Evolutionary conservation across 2,329 filamentous ascomycete genomes (phyloP), one percentile per base, ranked within the genome.

Genomic region (Alternaria atra): DNA sequence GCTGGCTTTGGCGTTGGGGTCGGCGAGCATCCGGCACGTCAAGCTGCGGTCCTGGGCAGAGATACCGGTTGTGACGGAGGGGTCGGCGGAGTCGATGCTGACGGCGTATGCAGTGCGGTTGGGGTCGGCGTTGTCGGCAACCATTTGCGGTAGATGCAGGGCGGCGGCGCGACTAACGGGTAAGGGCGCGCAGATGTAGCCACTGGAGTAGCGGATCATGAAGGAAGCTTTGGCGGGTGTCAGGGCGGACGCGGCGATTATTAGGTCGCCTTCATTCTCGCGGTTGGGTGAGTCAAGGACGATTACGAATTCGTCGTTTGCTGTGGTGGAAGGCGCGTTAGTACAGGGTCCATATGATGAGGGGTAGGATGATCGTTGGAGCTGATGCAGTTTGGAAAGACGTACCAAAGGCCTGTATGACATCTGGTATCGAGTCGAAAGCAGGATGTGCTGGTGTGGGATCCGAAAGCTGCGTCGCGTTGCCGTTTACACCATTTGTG

Each of bases 211-310:
- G 73, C 93, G 92, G 79, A 99, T 88, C 86, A 99, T 90, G 84
- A 97, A 99, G 73, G 93, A 92, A 89, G 97, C 96, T 82, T 98
- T 94, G 67, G 91, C 87, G 25, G 93, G 86, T 8, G 94, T 97
- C 66, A 97, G 83, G 73, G 91, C 86, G 69, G 93, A 84, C 64
- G 93, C 94, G 68, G 95, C 92, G 76, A 98, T 96, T 80, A 98
- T 97, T 50, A 99, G 88, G 82, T 99, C 95, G 80, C 94, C 95
- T 86, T 99, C 95, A 80, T 99, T 99, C 81, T 99, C 95, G 80
- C 95, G 94, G 64, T 90, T 88, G 66, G 93, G 89, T 70, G 92
- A 91, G 84, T 99, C 95, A 74, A 99, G 92, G 37, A 97, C 94
- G 64, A 99, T 89, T 77, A 99, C 90, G 85, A 98, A 98, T 77